Percentiles rank a stretch among this genome's conserved stretches.
These are phyloP conservation scores for Aspergillus carbonarius DNA, from an alignment of 2,329 filamentous ascomycete species.

Conservation along the genomic window DNA sequence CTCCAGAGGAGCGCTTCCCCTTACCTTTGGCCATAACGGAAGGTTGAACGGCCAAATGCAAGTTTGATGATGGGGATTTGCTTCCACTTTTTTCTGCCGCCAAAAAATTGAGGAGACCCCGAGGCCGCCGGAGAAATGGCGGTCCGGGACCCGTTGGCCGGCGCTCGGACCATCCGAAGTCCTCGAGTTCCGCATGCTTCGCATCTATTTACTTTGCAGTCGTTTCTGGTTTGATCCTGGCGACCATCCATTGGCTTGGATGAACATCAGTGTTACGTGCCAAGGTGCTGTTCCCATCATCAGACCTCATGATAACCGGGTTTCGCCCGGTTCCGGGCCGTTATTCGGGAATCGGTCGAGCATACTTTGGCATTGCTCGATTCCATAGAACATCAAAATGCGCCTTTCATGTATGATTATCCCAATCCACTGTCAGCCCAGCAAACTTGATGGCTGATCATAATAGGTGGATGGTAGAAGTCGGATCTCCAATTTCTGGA, in stretches of 20 bases:
- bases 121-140: constrained; percentile 30
- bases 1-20: constrained; percentile 34
- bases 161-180: neutral
- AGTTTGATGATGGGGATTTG: constrained; percentile 25
- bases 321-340: constrained; percentile 26
- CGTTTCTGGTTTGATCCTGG: neutral
- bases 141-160: constrained; percentile 12
- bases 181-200: neutral
- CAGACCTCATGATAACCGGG: constrained; percentile 28
- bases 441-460: constrained; percentile 10
- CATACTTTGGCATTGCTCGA: constrained; percentile 24
- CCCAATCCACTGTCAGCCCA: neutral
- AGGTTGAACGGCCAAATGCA: constrained; percentile 21
- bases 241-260: neutral
- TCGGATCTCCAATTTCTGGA: constrained; percentile 74
- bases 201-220: constrained; percentile 6
- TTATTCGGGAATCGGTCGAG: constrained; percentile 25
- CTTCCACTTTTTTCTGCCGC: constrained; percentile 35
- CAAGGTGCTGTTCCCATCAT: neutral
- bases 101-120: constrained; percentile 20
- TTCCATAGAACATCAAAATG: constrained; percentile 21
- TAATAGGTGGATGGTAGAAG: constrained; percentile 55
- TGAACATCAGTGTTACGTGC: neutral
- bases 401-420: constrained; percentile 38
- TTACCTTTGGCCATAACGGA: constrained; percentile 41